Percentiles rank a stretch among this genome's conserved stretches.
These are phyloP conservation scores for Phytophthora europaea DNA, from an alignment of 352 stramenopile species.

Conservation along the genomic window DNA sequence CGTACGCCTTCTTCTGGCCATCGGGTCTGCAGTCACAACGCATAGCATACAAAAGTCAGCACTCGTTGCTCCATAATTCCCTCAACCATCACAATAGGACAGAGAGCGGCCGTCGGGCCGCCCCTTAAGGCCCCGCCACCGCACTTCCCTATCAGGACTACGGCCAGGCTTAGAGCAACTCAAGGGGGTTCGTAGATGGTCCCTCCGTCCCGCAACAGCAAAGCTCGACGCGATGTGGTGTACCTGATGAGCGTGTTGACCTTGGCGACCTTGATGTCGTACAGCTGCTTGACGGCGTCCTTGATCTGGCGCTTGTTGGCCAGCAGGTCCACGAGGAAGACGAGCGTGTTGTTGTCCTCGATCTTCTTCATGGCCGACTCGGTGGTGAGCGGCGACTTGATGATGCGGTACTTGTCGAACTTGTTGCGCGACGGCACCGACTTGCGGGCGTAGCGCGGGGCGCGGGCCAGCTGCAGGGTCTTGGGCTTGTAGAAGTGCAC, in stretches of 20 bases:
- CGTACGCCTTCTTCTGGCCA: slow-evolving; percentile 99
- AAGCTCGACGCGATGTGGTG: slow-evolving; percentile 87
- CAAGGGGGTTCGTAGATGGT: slow-evolving; percentile 28
- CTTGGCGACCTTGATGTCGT: slow-evolving; percentile 99
- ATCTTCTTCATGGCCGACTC: slow-evolving; percentile 99
- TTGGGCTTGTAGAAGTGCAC: slow-evolving; percentile 99
- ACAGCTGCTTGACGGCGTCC: slow-evolving; percentile 98
- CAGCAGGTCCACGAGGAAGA: slow-evolving; percentile 99
- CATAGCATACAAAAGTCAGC: slow-evolving; percentile 27
- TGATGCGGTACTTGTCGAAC: slow-evolving; percentile 99
- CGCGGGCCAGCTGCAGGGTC: slow-evolving; percentile 95
- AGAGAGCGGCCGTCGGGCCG: slow-evolving; percentile 20
- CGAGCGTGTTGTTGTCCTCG: slow-evolving; percentile 99
- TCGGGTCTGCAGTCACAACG: slow-evolving; percentile 85
- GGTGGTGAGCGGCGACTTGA: slow-evolving; percentile 99
- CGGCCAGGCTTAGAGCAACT: slow-evolving; percentile 21
- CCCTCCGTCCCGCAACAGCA: slow-evolving; percentile 29
- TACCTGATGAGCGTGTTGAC: slow-evolving; percentile 99
- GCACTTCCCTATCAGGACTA: slow-evolving; percentile 65
- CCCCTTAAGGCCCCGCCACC: slow-evolving; percentile 29
- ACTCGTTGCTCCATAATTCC: slow-evolving; percentile 2
- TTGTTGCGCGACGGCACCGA: slow-evolving; percentile 94
- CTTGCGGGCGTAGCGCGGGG: slow-evolving; percentile 98
- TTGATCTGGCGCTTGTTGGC: slow-evolving; percentile 99
- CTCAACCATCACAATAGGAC: slow-evolving; percentile 8